These are phyloP conservation scores for Coprinellus micaceus DNA, from an alignment of 768 basidiomycete species.

Conservation along the genomic window DNA sequence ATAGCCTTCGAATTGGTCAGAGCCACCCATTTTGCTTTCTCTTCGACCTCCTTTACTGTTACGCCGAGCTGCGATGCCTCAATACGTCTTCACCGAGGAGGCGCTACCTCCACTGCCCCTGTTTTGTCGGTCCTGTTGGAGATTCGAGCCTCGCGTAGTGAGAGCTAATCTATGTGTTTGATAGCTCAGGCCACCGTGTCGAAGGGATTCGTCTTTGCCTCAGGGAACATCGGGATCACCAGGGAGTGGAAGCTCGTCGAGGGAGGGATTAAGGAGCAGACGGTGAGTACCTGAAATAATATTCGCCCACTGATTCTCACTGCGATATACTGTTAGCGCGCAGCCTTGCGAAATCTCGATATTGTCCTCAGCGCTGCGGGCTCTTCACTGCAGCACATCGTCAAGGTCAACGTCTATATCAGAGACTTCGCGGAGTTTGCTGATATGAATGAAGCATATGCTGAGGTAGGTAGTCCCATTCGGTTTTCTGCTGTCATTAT, in stretches of 20 bases:
- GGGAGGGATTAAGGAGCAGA: slow-evolving; percentile 15
- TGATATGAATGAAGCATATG: slow-evolving; percentile 15
- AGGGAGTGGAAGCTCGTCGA: slow-evolving; percentile 12
- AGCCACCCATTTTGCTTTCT: no score
- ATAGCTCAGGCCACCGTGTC: slow-evolving; percentile 16
- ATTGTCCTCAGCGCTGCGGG: slow-evolving; percentile 15
- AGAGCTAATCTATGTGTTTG: slow-evolving; percentile 12
- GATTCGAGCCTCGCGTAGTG: background rate
- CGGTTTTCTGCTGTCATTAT: background rate
- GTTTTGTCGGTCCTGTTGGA: slow-evolving; percentile 25
- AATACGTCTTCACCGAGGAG: slow-evolving; percentile 27
- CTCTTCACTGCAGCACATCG: slow-evolving; percentile 9
- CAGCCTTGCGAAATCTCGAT: slow-evolving; percentile 14
- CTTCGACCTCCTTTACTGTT: background rate
- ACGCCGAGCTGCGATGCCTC: slow-evolving; percentile 7
- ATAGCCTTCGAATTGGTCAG: no score
- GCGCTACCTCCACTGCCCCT: slow-evolving; percentile 33
- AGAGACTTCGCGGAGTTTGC: slow-evolving; percentile 10
- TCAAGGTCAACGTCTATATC: slow-evolving; percentile 15
- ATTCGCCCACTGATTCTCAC: background rate
- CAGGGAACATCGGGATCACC: slow-evolving; percentile 15
- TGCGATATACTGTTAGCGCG: slow-evolving; percentile 6
- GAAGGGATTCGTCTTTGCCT: slow-evolving; percentile 14
- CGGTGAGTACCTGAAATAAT: no score
- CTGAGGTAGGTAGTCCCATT: slow-evolving; percentile 7